Base-by-base conservation (phyloP, 495 filamentous ascomycete genomes). In the Hypoxylon perforatum region DNA sequence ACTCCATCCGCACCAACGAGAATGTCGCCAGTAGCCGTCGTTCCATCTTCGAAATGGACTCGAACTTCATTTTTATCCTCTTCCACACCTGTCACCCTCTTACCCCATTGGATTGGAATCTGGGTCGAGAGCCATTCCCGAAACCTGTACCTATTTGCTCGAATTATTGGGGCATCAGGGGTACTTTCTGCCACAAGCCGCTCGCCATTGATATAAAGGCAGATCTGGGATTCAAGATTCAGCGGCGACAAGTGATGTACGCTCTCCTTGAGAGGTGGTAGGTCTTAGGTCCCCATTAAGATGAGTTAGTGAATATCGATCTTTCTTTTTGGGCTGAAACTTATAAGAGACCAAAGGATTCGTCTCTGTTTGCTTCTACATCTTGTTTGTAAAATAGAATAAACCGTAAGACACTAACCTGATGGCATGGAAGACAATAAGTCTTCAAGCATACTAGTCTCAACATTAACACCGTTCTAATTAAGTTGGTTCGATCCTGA, bases 11-110 rank as follows among this genome's bases (percentile, higher is more conserved):
- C 78, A 3, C 82, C 85, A 8, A 87, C 71, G 3, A 85, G 55
- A 0, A 82, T 62, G 22, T 72, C 67, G 0, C 78, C 79, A 8
- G 65, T 84, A 1, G 82, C 78, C 2, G 86, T 86, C 15, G 83
- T 83, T 48, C 87, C 86, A 72, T 92, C 91, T 33, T 87, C 87
- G 82, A 93, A 93, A 73, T 86, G 87, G 39, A 85, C 86, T 41
- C 82, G 86, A 30, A 91, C 77, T 70, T 85, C 83, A 46, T 77
- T 85, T 21, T 50, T 77, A 11, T 49, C 62, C 36, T 76, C 67
- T 54, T 75, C 73, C 9, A 79, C 60, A 17, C 41, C 23, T 7
- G 49, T 21, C 10, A 70, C 65, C 44, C 45, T 33, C 52, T 77
- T 82, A 10, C 71, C 72, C 69, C 73, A 81, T 12, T 72, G 68